These are phyloP conservation scores for Geosmithia putterillii DNA, from an alignment of 2,329 filamentous ascomycete species.

Conservation along the genomic window DNA sequence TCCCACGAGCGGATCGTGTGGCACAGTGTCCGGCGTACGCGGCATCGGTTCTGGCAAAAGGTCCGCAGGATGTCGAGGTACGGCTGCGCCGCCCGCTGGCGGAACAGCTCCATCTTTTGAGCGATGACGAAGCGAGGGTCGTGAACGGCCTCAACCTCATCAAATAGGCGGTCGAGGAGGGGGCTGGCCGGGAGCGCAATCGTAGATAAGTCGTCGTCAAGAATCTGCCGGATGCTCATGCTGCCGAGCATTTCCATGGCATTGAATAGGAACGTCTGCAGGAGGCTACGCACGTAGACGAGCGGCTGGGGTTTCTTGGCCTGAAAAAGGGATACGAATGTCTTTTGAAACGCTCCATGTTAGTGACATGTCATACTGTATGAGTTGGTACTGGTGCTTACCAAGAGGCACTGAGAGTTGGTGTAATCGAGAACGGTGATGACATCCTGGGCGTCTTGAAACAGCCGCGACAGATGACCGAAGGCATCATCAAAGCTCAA, in stretches of 20 bases:
- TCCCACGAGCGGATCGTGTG: constrained; percentile 80
- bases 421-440: constrained; percentile 55
- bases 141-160: constrained; percentile 60
- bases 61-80: constrained; percentile 78
- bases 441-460: constrained; percentile 58
- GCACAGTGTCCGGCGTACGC: constrained; percentile 77
- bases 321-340: constrained; percentile 63
- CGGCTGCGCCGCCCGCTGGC: constrained; percentile 48
- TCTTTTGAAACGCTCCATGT: constrained; percentile 33
- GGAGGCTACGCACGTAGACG: constrained; percentile 68
- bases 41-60: constrained; percentile 80
- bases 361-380: background rate
- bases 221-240: constrained; percentile 58
- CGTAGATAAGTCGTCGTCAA: constrained; percentile 72
- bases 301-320: constrained; percentile 71
- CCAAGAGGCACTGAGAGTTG: constrained; percentile 58
- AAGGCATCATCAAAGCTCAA: constrained; percentile 62
- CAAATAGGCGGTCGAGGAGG: constrained; percentile 62
- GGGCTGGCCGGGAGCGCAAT: constrained; percentile 60
- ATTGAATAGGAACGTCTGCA: constrained; percentile 66
- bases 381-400: constrained; percentile 24
- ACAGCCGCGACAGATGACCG: constrained; percentile 55
- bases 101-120: constrained; percentile 58
- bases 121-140: constrained; percentile 66
- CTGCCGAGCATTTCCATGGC: constrained; percentile 57